A percentile compares a stretch with the other conserved stretches of the same genome.
These are phyloP conservation scores for Arthroderma sp. DNA, from an alignment of 2,329 filamentous ascomycete genomes.

Conservation along the genomic window DNA sequence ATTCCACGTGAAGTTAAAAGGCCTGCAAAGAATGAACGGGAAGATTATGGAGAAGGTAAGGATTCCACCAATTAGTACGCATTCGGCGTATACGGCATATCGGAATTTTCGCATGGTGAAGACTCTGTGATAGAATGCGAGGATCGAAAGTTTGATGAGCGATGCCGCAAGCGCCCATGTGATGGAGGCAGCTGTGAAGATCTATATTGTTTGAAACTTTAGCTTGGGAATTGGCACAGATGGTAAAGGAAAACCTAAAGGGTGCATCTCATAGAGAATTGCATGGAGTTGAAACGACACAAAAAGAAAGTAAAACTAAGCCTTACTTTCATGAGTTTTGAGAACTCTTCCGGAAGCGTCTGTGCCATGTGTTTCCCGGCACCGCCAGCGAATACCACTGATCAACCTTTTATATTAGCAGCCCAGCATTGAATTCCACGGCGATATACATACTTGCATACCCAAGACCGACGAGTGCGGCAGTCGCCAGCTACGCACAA, in stretches of 20 bases:
- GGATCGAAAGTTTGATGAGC: slow-evolving; percentile 30
- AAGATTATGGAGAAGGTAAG: neutral
- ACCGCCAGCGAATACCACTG: neutral
- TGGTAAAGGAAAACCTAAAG: no score
- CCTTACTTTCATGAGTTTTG: slow-evolving; percentile 4
- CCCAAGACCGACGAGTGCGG: no score
- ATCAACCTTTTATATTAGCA: neutral
- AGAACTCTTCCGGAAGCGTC: neutral
- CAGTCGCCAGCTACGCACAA: no score
- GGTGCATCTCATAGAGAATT: no score
- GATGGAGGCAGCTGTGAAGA: slow-evolving; percentile 28
- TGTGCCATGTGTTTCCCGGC: neutral
- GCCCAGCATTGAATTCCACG: no score
- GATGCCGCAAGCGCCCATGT: slow-evolving; percentile 24
- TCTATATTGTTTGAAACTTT: slow-evolving; percentile 14
- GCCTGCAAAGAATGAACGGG: slow-evolving; percentile 1
- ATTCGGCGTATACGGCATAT: slow-evolving; percentile 18
- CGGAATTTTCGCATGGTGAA: slow-evolving; percentile 15
- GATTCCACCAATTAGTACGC: slow-evolving; percentile 1
- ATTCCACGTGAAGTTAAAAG: slow-evolving; percentile 1
- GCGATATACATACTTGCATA: no score
- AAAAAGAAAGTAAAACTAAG: no score
- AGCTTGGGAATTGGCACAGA: no score
- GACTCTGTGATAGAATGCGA: slow-evolving; percentile 33
- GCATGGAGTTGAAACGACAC: no score